Conservation (phyloP, 202 grass and related monocot genomes). For the Zoysia matrella region DNA sequence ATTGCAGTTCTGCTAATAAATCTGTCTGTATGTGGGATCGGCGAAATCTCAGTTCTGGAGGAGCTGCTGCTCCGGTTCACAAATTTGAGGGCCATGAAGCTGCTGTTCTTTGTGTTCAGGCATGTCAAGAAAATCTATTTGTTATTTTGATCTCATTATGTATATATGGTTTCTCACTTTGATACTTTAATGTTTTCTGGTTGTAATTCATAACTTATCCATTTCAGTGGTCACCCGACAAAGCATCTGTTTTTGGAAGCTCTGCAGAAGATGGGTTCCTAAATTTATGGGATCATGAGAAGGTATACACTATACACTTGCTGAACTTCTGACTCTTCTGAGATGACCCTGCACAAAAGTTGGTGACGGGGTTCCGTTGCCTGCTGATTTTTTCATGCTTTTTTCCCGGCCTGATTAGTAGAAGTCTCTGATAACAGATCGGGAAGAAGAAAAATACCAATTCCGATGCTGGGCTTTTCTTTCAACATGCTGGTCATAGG, state of each 20-base stretch:
- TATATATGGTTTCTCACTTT: neutral
- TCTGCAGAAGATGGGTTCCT: too few relatives aligned
- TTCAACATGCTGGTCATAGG: conserved; percentile 94
- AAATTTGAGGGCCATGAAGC: conserved; percentile 88
- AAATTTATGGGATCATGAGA: neutral
- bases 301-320: conserved; percentile 53
- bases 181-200: conserved; percentile 24
- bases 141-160: neutral
- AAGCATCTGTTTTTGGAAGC: too few relatives aligned
- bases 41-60: neutral
- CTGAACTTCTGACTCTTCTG: neutral
- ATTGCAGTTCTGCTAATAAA: too few relatives aligned
- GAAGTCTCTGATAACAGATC: too few relatives aligned
- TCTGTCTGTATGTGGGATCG: too few relatives aligned
- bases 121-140: conserved; percentile 41
- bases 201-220: conserved; percentile 36
- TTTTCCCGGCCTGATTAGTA: neutral
- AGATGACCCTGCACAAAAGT: neutral
- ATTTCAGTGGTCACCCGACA: conserved; percentile 75
- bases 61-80: conserved; percentile 61
- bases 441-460: conserved; percentile 68
- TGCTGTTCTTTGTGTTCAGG: conserved; percentile 95
- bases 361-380: neutral
- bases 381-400: neutral
- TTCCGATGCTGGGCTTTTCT: conserved; percentile 82